Base-by-base conservation (phyloP, 306 rosid species). In the Pueraria montana region DNA sequence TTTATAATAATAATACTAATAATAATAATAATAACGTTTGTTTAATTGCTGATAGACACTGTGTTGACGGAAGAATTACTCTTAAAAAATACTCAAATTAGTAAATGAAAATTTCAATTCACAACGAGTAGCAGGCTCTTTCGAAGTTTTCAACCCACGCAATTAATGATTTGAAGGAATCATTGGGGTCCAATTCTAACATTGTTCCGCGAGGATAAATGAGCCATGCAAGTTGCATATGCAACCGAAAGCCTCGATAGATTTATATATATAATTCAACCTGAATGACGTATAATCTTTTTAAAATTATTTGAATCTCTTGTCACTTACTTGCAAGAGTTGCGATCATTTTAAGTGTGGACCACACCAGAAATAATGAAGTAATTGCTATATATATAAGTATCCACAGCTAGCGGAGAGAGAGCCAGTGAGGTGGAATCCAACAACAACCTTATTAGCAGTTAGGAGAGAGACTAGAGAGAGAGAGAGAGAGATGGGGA, bases 401-500 rank as follows among this genome's bases (percentile, higher is more conserved):
- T 56, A 56, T 56, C 40, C 38, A 46, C 16, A 20, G 32, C 21
- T 27, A 26, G 24, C 9, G 43, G 43, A 6, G 40, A 36, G 43
- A 6, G 40, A 36, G 40, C 40, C 40, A 36, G 40, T 36, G 40
- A 36, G 40, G 40, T 4, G 40, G 40, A 36, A 36, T 36, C 78
- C 27, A 36, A 52, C 65, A 76, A 26, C 18, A 9, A 48, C n/a
- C 14, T 38, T n/a, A n/a, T n/a, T n/a, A n/a, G n/a, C n/a, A n/a
- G n/a, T n/a, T n/a, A n/a, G n/a, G n/a, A n/a, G n/a, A n/a, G n/a
- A n/a, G n/a, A n/a, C n/a, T n/a, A 38, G 40, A 36, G 48, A n/a
- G 11, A 68, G 32, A 20, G 38, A 50, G n/a, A 18, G 3, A 56
- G 2, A 73, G 0, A 89, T 89, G 92, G 92, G 90, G 3, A 89